A percentile compares a stretch with the other conserved stretches of the same genome.
Conservation (phyloP, 306 rosid species). For the Luffa aegyptiaca region DNA sequence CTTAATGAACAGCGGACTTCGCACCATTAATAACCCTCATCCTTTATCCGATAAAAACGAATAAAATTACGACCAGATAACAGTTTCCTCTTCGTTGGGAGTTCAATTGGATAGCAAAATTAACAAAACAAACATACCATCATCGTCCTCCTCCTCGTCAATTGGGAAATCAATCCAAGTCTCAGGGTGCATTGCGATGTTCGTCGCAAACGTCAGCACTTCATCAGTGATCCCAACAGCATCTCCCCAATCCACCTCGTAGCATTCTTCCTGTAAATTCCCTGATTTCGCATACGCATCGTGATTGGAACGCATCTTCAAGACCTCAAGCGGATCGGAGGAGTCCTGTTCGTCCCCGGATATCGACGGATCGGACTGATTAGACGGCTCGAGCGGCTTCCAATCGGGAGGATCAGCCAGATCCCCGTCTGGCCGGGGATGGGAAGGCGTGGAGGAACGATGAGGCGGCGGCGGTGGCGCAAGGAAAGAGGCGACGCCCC, state of each 20-base stretch:
- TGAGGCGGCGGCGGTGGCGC: slow-evolving; percentile 60
- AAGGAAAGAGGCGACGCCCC: slow-evolving; percentile 85
- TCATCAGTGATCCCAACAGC: slow-evolving; percentile 77
- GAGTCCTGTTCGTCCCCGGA: slow-evolving; percentile 15
- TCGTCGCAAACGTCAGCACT: slow-evolving; percentile 68
- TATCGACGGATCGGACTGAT: slow-evolving; percentile 8
- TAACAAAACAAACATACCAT: slow-evolving; percentile 33
- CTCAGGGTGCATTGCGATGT: slow-evolving; percentile 97
- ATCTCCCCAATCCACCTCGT: slow-evolving; percentile 17
- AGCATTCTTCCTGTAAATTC: slow-evolving; percentile 15
- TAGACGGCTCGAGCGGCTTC: slow-evolving; percentile 18
- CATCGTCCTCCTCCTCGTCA: slow-evolving; percentile 77
- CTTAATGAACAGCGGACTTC: not conserved
- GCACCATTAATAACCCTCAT: not conserved
- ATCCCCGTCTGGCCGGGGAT: not conserved
- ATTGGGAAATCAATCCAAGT: slow-evolving; percentile 96
- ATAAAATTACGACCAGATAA: not conserved
- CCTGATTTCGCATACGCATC: slow-evolving; percentile 12
- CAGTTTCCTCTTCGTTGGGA: not conserved
- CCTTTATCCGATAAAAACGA: not conserved
- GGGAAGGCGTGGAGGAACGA: slow-evolving; percentile 8
- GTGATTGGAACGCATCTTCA: slow-evolving; percentile 12
- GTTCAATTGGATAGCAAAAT: not conserved
- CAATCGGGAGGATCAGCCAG: slow-evolving; percentile 9
- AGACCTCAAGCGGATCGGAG: slow-evolving; percentile 10